phyloP scores from a whole-genome alignment of 441 rosid species.

The Pelargonium australe region DNA sequence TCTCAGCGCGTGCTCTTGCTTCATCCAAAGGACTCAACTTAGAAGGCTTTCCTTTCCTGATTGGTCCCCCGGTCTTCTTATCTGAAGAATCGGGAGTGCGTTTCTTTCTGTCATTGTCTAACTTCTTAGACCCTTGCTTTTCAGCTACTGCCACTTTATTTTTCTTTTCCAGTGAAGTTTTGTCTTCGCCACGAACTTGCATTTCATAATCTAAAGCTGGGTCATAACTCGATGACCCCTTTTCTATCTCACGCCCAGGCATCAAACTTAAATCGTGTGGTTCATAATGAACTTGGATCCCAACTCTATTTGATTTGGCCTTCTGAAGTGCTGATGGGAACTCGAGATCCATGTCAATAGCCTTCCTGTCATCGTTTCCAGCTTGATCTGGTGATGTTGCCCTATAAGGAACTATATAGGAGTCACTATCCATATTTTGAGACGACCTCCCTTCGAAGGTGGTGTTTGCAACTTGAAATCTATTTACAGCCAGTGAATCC shows the following conservation, averaged over 20 bases:
- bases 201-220: slow-evolving; percentile 71
- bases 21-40: slow-evolving; percentile 82
- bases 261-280: slow-evolving; percentile 70
- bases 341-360: slow-evolving; percentile 60
- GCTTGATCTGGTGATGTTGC: slow-evolving; percentile 35
- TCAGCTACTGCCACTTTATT: slow-evolving; percentile 31
- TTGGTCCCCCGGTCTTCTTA: slow-evolving; percentile 64
- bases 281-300: slow-evolving; percentile 50
- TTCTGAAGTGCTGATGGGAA: slow-evolving; percentile 36
- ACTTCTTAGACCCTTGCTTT: slow-evolving; percentile 48
- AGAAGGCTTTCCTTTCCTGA: slow-evolving; percentile 72
- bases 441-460: slow-evolving; percentile 40
- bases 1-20: slow-evolving; percentile 90
- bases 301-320: slow-evolving; percentile 32
- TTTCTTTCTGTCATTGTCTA: slow-evolving; percentile 57
- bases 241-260: slow-evolving; percentile 64
- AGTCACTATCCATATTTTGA: slow-evolving; percentile 53
- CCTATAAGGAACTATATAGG: slow-evolving; percentile 62
- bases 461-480: slow-evolving; percentile 43
- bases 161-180: slow-evolving; percentile 34
- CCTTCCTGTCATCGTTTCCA: slow-evolving; percentile 39
- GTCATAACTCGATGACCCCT: slow-evolving; percentile 54
- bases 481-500: slow-evolving; percentile 44
- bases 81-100: slow-evolving; percentile 39
- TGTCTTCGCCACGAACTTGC: slow-evolving; percentile 34